Base-by-base conservation (phyloP, 108 stramenopile species). In the Cyclotella sp. region DNA sequence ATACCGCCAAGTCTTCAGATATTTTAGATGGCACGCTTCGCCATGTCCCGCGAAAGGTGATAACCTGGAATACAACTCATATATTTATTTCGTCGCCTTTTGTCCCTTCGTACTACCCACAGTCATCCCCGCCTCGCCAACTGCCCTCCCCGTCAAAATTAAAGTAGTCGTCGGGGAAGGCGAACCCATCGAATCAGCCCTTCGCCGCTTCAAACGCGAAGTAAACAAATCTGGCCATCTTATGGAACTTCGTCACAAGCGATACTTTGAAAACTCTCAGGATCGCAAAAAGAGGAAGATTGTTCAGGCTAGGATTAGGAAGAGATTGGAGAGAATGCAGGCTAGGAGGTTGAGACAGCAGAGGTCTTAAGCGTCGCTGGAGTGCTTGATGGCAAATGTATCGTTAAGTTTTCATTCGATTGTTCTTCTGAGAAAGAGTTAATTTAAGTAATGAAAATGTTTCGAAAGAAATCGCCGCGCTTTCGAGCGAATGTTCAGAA, bases 181-280 rank as follows among this genome's bases (percentile, higher is more conserved):
- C 13, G 94, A 95, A 75, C 90, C 94, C 60, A 93, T 95, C 75
- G 95, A 95, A 75, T 79, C 76, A 39, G 95, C 95, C 66, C 68
- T 95, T 55, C 95, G 95, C 66, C 89, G 95, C 30, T 95, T 95
- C 95, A 95, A 93, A 81, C 88, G 91, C 26, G 92, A 92, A 70
- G 91, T 95, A 27, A 95, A 89, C 93, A 93, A 95, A 72, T 90
- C 89, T 65, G 93, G 93, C 41, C 96, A 96, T 68, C 83, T 96
- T 77, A 93, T 93, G 85, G 93, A 94, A 66, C 85, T 96, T 28
- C 91, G 93, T 54, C 82, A 90, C 86, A 87, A 88, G 75, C 88
- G 93, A 34, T 90, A 91, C 85, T 93, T 93, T 76, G 96, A 96
- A 78, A 95, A 91, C 63, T 81, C 88, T 24, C 96, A 95, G 72